A percentile compares a stretch with the other conserved stretches of the same genome.
Conservation (phyloP, 2,329 filamentous ascomycete species). For the Capronia epimyces region DNA sequence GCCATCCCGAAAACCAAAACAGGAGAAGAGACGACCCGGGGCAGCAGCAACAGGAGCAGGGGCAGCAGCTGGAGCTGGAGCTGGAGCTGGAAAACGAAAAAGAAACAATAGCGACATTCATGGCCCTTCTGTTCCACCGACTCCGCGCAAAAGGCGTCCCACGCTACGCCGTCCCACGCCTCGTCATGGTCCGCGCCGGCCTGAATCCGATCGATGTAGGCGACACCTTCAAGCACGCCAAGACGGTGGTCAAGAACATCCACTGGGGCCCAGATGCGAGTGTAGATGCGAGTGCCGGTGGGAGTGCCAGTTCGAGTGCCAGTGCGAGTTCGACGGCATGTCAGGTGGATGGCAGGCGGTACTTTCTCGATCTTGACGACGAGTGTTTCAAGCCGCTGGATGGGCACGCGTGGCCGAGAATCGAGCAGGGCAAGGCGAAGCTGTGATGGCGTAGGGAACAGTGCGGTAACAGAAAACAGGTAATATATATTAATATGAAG, state of each 20-base stretch:
- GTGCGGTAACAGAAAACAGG: background rate
- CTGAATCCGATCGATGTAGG: slow-evolving; percentile 41
- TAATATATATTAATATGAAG: too few species aligned
- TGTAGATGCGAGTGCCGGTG: slow-evolving; percentile 27
- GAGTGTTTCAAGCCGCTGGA: slow-evolving; percentile 39
- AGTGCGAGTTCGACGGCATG: slow-evolving; percentile 24
- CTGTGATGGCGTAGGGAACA: slow-evolving; percentile 29
- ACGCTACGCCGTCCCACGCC: slow-evolving; percentile 43
- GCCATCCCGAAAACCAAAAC: too few species aligned
- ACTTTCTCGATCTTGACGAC: slow-evolving; percentile 40
- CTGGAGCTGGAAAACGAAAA: background rate
- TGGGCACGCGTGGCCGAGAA: slow-evolving; percentile 37
- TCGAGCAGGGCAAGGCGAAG: slow-evolving; percentile 43
- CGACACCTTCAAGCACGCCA: slow-evolving; percentile 49
- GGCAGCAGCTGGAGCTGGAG: background rate
- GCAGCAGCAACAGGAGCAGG: too few species aligned
- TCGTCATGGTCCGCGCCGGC: slow-evolving; percentile 45
- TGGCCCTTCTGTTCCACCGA: slow-evolving; percentile 35
- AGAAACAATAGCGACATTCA: slow-evolving; percentile 31
- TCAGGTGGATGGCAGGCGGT: slow-evolving; percentile 30
- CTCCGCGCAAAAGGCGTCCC: slow-evolving; percentile 44
- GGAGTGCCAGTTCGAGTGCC: too few species aligned
- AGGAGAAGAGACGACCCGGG: slow-evolving; percentile 20
- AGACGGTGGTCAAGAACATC: slow-evolving; percentile 41
- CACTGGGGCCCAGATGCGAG: slow-evolving; percentile 37